These are phyloP conservation scores for Colletotrichum spaethianum DNA, from an alignment of 2,329 filamentous ascomycete genomes.

Conservation along the genomic window DNA sequence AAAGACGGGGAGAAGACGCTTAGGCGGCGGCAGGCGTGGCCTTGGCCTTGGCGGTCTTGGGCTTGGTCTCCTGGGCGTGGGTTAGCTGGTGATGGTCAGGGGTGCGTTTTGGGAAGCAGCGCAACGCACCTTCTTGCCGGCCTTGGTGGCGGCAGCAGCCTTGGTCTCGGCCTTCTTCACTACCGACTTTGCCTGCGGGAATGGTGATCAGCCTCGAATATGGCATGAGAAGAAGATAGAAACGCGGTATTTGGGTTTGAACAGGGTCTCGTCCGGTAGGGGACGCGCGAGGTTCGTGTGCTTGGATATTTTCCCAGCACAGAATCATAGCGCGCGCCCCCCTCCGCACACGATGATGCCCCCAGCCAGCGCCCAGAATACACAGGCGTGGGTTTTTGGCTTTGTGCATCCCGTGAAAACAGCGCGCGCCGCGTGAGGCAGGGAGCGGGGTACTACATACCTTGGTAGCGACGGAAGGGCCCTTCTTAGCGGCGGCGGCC, in stretches of 20 bases:
- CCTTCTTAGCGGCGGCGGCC: conserved; percentile 38
- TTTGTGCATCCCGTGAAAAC: neutral
- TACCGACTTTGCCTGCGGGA: conserved; percentile 35
- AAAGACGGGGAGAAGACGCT: neutral
- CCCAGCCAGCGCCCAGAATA: neutral
- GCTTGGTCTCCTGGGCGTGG: conserved; percentile 31
- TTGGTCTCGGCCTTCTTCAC: conserved; percentile 40
- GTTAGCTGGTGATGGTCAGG: neutral
- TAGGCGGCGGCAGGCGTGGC: conserved; percentile 25
- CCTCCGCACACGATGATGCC: neutral
- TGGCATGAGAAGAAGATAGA: neutral
- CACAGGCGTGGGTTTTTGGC: too few species aligned
- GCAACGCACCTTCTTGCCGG: conserved; percentile 36
- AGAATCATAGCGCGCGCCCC: neutral
- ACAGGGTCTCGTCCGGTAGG: neutral
- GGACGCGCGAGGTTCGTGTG: neutral
- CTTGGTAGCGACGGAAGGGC: conserved; percentile 38
- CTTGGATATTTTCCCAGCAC: neutral
- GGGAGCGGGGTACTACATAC: neutral
- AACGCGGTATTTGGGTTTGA: neutral
- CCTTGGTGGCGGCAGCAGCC: conserved; percentile 28
- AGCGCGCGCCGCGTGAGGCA: neutral
- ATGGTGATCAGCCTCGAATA: neutral
- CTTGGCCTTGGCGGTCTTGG: conserved; percentile 37
- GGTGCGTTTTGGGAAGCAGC: neutral